phyloP scores from a whole-genome alignment of 768 basidiomycete species.

The Dictyophora rubrovolvata region DNA sequence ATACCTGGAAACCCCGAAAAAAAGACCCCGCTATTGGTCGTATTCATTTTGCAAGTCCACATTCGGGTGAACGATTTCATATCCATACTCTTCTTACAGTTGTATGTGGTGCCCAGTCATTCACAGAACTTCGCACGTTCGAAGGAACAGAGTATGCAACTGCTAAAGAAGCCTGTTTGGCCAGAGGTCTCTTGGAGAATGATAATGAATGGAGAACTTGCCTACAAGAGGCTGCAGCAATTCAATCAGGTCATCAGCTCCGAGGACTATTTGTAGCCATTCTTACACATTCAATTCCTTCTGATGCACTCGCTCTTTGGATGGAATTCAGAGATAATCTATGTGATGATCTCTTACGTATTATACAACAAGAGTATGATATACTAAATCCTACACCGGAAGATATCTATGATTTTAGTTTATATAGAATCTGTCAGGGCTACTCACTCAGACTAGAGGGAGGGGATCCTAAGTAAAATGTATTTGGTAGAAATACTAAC shows the following conservation, averaged over 20 bases:
- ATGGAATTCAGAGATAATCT: conserved; percentile 22
- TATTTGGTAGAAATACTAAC: too few relatives aligned
- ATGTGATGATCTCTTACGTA: conserved; percentile 30
- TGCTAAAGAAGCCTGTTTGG: conserved; percentile 32
- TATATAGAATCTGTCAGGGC: too few relatives aligned
- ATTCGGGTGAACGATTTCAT: conserved; percentile 24
- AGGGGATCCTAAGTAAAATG: too few relatives aligned
- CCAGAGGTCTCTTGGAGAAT: conserved; percentile 32
- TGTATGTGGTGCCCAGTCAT: conserved; percentile 26
- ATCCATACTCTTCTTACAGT: conserved; percentile 30
- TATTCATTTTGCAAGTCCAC: conserved; percentile 29
- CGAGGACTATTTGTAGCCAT: conserved; percentile 31
- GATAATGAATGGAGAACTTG: conserved; percentile 32
- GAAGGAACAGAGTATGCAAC: conserved; percentile 14
- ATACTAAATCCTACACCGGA: conserved; percentile 19
- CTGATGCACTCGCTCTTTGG: conserved; percentile 31
- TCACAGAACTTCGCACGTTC: conserved; percentile 13
- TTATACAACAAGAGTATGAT: conserved; percentile 11
- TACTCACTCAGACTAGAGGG: too few relatives aligned
- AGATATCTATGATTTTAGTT: conserved; percentile 31
- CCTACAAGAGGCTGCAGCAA: conserved; percentile 28
- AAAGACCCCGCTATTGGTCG: conserved; percentile 28
- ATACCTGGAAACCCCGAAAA: conserved; percentile 24
- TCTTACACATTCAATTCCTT: conserved; percentile 21
- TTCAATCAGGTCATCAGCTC: conserved; percentile 29